These are phyloP conservation scores for Rhynchospora breviuscula DNA, from an alignment of 176 grass and related monocot genomes.

Conservation along the genomic window DNA sequence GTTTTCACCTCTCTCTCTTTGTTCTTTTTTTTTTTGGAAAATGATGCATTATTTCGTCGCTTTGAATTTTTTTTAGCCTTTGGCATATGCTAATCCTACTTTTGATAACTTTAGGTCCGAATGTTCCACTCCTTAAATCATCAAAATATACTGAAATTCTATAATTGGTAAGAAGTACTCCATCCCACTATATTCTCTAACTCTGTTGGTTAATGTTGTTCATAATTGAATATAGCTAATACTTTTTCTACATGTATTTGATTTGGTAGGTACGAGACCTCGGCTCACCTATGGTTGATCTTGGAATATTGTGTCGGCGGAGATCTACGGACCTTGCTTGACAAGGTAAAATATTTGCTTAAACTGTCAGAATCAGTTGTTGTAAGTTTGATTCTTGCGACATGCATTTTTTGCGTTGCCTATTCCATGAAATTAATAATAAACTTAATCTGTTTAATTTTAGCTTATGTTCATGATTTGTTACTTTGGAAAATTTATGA, in stretches of 20 bases:
- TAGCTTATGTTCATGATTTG: background rate
- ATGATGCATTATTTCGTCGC: conserved; percentile 1
- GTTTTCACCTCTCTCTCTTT: background rate
- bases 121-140: conserved; percentile 89
- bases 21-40: background rate
- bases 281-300: conserved; percentile 90
- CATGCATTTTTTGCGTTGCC: background rate
- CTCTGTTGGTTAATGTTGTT: background rate
- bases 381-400: background rate
- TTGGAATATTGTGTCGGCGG: conserved; percentile 94
- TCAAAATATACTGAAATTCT: conserved; percentile 83
- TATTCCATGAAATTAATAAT: background rate
- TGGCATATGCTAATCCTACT: background rate
- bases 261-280: conserved; percentile 78
- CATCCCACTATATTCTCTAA: background rate
- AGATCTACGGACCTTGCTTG: conserved; percentile 70
- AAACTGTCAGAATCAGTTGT: background rate
- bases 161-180: conserved; percentile 57
- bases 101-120: conserved; percentile 53
- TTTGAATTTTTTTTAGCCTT: conserved; percentile 13
- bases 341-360: conserved; percentile 39
- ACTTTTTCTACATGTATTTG: conserved; percentile 12
- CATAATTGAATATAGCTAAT: conserved; percentile 9
- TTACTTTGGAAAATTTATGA: background rate
- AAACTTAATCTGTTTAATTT: background rate